Evolutionary conservation across 371 early-diverging fungal genomes (phyloP).

Genomic region (Apophysomyces trapeziformis): DNA sequence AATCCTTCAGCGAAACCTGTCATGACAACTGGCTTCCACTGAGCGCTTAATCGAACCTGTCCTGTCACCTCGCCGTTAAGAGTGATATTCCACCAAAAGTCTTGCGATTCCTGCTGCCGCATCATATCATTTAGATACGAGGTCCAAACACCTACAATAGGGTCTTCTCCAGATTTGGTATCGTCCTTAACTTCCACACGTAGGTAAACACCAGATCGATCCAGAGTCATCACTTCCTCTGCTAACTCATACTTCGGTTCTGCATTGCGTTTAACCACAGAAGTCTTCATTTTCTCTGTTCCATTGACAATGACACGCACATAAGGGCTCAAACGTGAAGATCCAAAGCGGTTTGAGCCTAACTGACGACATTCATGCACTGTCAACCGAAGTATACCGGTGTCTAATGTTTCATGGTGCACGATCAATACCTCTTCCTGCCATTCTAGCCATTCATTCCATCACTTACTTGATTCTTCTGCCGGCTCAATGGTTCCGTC

Average conservation of each 20-base stretch:
- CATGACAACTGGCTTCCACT: constrained; percentile 65
- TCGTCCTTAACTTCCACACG: constrained; percentile 42
- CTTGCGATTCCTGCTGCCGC: constrained; percentile 36
- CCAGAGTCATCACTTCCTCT: constrained; percentile 50
- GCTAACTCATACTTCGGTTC: constrained; percentile 54
- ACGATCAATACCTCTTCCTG: neutral
- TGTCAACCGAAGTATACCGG: constrained; percentile 56
- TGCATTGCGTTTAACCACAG: constrained; percentile 45
- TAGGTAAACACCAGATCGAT: constrained; percentile 41
- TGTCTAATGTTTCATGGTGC: constrained; percentile 28
- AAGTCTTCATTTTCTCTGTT: constrained; percentile 42
- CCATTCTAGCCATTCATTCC: neutral
- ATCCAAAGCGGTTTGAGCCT: constrained; percentile 19
- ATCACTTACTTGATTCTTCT: constrained; percentile 58
- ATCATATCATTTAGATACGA: constrained; percentile 42
- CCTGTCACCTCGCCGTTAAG: constrained; percentile 28
- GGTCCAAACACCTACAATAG: constrained; percentile 46
- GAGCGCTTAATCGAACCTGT: constrained; percentile 49
- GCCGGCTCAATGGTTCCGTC: constrained; percentile 56
- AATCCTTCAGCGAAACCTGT: constrained; percentile 39
- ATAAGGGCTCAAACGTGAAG: constrained; percentile 47
- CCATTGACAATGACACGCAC: constrained; percentile 53
- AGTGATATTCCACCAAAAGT: constrained; percentile 50
- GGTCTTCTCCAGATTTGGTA: constrained; percentile 36
- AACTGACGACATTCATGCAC: constrained; percentile 58